Evolutionary conservation across 805 yeast species (phyloP).

Genomic region (Monosporozyma servazzii): DNA sequence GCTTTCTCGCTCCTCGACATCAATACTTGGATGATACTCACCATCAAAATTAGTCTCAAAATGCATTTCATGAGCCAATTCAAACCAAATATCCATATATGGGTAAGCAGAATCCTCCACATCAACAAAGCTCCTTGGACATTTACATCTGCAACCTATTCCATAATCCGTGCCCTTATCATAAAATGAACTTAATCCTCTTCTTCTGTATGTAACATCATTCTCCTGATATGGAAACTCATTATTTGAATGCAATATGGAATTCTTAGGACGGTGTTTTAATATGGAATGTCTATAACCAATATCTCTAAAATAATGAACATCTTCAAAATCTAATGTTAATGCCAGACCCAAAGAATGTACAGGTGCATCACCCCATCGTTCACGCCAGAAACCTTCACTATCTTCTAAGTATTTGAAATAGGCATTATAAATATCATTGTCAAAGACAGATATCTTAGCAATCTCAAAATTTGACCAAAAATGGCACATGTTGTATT

Average conservation of each 20-base stretch:
- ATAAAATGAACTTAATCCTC: slow-evolving; percentile 30
- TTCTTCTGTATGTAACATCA: slow-evolving; percentile 17
- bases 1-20: slow-evolving; percentile 2
- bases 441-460: slow-evolving; percentile 61
- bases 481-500: slow-evolving; percentile 75
- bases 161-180: slow-evolving; percentile 38
- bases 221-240: slow-evolving; percentile 41
- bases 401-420: slow-evolving; percentile 58
- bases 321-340: slow-evolving; percentile 54
- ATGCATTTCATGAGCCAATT: slow-evolving; percentile 15
- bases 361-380: slow-evolving; percentile 98
- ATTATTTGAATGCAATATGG: slow-evolving; percentile 2
- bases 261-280: slow-evolving; percentile 73
- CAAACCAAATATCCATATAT: slow-evolving; percentile 49
- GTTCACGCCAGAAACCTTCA: slow-evolving; percentile 80
- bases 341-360: slow-evolving; percentile 82
- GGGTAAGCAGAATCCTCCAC: slow-evolving; percentile 46
- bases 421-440: slow-evolving; percentile 55
- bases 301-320: slow-evolving; percentile 88
- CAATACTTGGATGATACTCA: slow-evolving; percentile 5
- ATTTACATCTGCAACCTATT: slow-evolving; percentile 79
- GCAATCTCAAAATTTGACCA: slow-evolving; percentile 95
- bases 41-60: slow-evolving; percentile 7
- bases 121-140: slow-evolving; percentile 42
- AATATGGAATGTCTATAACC: slow-evolving; percentile 80